These are phyloP conservation scores for Isoetes taiwanensis DNA, from an alignment of 75 land plant species.

Conservation along the genomic window DNA sequence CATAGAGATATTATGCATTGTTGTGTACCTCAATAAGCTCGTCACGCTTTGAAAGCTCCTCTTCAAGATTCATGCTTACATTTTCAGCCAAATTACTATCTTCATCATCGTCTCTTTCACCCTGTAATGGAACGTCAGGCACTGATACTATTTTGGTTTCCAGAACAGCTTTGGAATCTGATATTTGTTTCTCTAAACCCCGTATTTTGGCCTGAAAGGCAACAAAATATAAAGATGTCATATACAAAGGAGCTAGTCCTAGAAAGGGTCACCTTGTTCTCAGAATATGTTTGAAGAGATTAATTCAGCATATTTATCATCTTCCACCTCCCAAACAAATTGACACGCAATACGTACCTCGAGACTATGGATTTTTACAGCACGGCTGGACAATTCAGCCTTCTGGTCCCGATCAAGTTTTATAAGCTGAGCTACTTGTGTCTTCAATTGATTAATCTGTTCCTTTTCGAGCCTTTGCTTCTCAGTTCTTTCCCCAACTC, in stretches of 20 bases:
- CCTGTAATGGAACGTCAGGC: not conserved
- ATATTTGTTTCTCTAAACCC: not conserved
- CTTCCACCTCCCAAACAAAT: no score
- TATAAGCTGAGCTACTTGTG: not conserved
- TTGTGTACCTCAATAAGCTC: slow-evolving; percentile 1
- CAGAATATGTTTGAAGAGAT: not conserved
- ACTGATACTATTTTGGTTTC: not conserved
- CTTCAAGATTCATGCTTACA: no score
- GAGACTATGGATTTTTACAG: not conserved
- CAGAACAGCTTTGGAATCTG: not conserved
- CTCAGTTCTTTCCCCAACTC: no score
- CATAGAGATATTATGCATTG: not conserved
- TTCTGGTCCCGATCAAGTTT: slow-evolving; percentile 2
- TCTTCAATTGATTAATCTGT: slow-evolving; percentile 1
- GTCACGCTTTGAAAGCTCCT: not conserved
- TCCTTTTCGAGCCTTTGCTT: not conserved
- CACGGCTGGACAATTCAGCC: not conserved
- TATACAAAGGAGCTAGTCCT: not conserved
- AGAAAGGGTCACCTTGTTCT: not conserved
- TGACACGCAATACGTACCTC: not conserved
- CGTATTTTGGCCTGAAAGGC: not conserved
- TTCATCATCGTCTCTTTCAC: not conserved
- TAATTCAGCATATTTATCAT: not conserved
- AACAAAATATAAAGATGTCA: not conserved
- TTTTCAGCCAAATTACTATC: no score